phyloP scores from a whole-genome alignment of 805 yeast species.

The Metschnikowia corniflorae region DNA sequence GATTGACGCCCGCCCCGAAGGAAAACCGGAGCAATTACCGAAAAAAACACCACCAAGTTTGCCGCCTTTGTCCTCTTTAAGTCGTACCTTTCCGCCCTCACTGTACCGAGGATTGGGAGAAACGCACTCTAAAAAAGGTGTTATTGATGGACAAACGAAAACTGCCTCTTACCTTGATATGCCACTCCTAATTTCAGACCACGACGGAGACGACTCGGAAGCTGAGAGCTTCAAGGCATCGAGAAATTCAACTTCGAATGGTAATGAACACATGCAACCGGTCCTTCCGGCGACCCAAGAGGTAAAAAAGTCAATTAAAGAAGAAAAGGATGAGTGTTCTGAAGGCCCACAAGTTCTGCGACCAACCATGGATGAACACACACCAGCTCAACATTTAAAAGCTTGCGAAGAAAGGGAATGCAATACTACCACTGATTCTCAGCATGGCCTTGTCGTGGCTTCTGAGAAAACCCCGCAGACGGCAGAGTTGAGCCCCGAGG shows the following conservation, averaged over 20 bases:
- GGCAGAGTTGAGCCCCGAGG: constrained; percentile 14
- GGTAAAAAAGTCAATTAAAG: constrained; percentile 21
- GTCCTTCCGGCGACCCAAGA: constrained; percentile 18
- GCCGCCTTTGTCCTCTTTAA: too few species aligned
- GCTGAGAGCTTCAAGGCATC: constrained; percentile 22
- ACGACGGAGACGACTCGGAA: constrained; percentile 27
- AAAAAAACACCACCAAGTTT: too few species aligned
- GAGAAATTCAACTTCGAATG: not conserved
- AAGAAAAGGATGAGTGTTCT: constrained; percentile 2
- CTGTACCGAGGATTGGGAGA: too few species aligned
- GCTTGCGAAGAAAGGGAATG: too few species aligned
- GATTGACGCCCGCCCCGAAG: constrained; percentile 5
- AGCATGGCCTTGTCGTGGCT: too few species aligned
- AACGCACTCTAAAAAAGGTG: too few species aligned
- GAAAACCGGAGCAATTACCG: too few species aligned
- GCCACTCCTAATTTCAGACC: constrained; percentile 32
- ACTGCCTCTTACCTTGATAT: constrained; percentile 21
- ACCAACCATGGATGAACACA: too few species aligned
- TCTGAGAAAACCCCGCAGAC: not conserved
- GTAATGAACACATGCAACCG: constrained; percentile 1
- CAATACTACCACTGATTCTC: too few species aligned
- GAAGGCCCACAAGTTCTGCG: constrained; percentile 1
- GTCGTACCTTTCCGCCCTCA: too few species aligned
- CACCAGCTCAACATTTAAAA: too few species aligned
- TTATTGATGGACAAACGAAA: not conserved